Conservation (phyloP, 1,284 basidiomycete genomes). For the Boletellus sp. region DNA sequence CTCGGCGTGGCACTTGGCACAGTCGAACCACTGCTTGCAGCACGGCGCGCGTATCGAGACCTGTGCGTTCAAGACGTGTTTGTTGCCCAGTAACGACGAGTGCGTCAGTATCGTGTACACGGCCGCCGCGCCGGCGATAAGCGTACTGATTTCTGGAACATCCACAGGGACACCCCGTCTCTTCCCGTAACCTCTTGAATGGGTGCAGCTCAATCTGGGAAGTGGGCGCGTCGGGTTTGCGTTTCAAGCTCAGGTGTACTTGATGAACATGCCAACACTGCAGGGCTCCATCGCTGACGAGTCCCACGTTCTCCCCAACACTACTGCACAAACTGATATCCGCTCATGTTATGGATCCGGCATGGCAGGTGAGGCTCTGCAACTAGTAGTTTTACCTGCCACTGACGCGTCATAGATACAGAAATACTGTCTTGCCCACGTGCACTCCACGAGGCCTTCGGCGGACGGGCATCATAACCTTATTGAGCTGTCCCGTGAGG, state of each 20-base stretch:
- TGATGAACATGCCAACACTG: slow-evolving; percentile 10
- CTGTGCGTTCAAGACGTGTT: slow-evolving; percentile 91
- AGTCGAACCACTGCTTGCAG: slow-evolving; percentile 95
- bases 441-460: not conserved
- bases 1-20: slow-evolving; percentile 92
- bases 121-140: too few relatives aligned
- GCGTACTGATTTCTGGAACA: not conserved
- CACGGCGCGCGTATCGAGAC: slow-evolving; percentile 92
- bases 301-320: slow-evolving; percentile 11
- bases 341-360: slow-evolving; percentile 9
- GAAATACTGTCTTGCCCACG: not conserved
- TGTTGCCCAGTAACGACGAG: slow-evolving; percentile 45
- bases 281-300: slow-evolving; percentile 6
- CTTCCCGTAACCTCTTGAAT: not conserved
- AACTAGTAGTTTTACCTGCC: slow-evolving; percentile 4
- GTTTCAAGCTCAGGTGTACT: slow-evolving; percentile 17
- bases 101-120: too few relatives aligned
- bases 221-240: not conserved
- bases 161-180: not conserved
- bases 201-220: not conserved
- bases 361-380: slow-evolving; percentile 17
- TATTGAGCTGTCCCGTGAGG: not conserved
- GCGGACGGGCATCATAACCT: not conserved
- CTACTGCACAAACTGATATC: slow-evolving; percentile 1
- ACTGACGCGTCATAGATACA: not conserved